Percentiles rank a stretch among this genome's conserved stretches.
phyloP scores from a whole-genome alignment of 2,329 filamentous ascomycete genomes.

The Ascochyta lentis region DNA sequence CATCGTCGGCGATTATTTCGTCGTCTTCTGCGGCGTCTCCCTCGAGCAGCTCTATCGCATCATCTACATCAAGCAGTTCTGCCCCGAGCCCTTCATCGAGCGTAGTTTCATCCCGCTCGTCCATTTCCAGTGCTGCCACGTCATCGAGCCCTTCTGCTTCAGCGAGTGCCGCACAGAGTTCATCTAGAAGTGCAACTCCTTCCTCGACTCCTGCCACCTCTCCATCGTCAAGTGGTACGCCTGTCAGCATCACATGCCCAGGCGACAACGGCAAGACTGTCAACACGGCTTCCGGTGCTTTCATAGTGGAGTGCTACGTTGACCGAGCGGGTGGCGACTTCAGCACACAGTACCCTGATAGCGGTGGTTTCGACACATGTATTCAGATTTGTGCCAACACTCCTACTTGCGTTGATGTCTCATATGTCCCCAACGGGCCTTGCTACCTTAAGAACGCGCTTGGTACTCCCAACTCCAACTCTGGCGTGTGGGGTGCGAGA shows the following conservation, averaged over 20 bases:
- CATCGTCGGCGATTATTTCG: too few relatives aligned
- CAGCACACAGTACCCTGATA: not conserved
- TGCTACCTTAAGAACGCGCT: constrained; percentile 20
- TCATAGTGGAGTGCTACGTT: constrained; percentile 21
- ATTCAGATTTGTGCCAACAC: constrained; percentile 12
- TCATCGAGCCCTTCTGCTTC: not conserved
- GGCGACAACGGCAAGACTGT: constrained; percentile 10
- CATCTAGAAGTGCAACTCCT: not conserved
- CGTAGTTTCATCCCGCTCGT: not conserved
- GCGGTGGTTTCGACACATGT: constrained; percentile 2
- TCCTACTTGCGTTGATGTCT: constrained; percentile 12
- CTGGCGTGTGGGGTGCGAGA: constrained; percentile 19
- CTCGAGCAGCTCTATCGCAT: not conserved
- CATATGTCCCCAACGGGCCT: constrained; percentile 20
- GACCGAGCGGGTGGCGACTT: constrained; percentile 16
- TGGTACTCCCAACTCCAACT: constrained; percentile 12
- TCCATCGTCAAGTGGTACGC: not conserved
- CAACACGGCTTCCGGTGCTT: constrained; percentile 14
- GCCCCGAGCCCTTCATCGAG: too few relatives aligned
- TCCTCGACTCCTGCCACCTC: not conserved
- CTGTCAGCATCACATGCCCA: constrained; percentile 12
- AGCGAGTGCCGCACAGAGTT: not conserved
- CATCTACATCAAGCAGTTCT: not conserved
- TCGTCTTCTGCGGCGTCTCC: too few relatives aligned
- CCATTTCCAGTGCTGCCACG: not conserved